Evolutionary conservation across 768 basidiomycete species (phyloP).

Genomic region (Hebeloma cylindrosporum): DNA sequence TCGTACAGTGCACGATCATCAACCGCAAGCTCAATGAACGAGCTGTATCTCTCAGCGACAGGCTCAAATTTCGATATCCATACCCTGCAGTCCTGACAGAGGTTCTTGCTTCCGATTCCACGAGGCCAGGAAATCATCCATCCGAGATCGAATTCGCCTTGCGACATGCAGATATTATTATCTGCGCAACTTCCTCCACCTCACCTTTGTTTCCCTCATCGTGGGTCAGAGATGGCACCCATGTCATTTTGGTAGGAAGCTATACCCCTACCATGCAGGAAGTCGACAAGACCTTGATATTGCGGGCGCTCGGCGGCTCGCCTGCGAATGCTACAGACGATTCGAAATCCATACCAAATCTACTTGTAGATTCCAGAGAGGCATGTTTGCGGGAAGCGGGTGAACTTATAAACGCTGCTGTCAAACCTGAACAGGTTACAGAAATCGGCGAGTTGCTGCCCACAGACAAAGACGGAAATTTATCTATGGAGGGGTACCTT

Average conservation of each 20-base stretch:
- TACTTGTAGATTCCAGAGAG: slow-evolving; percentile 73
- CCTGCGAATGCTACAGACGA: not conserved
- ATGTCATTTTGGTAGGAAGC: slow-evolving; percentile 78
- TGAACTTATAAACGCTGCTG: slow-evolving; percentile 64
- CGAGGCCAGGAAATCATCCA: no score
- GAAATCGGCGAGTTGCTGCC: slow-evolving; percentile 72
- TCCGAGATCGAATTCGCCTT: slow-evolving; percentile 34
- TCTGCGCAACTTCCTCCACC: slow-evolving; percentile 76
- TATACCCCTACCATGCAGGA: slow-evolving; percentile 84
- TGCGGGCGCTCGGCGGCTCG: slow-evolving; percentile 40
- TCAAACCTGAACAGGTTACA: slow-evolving; percentile 41
- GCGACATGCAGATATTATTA: slow-evolving; percentile 51
- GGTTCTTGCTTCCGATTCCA: no score
- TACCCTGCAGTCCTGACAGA: no score
- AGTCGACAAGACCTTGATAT: slow-evolving; percentile 57
- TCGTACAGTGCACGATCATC: slow-evolving; percentile 56
- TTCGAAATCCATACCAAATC: slow-evolving; percentile 21
- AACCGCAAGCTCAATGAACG: slow-evolving; percentile 60
- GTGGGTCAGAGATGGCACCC: slow-evolving; percentile 62
- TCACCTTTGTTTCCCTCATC: slow-evolving; percentile 66
- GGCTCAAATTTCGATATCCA: slow-evolving; percentile 25
- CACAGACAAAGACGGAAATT: slow-evolving; percentile 9
- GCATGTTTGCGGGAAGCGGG: slow-evolving; percentile 81
- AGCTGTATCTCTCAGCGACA: slow-evolving; percentile 34
- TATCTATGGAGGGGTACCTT: slow-evolving; percentile 8